Conservation (phyloP, 768 basidiomycete species). For the Rhodotorula graminis region DNA sequence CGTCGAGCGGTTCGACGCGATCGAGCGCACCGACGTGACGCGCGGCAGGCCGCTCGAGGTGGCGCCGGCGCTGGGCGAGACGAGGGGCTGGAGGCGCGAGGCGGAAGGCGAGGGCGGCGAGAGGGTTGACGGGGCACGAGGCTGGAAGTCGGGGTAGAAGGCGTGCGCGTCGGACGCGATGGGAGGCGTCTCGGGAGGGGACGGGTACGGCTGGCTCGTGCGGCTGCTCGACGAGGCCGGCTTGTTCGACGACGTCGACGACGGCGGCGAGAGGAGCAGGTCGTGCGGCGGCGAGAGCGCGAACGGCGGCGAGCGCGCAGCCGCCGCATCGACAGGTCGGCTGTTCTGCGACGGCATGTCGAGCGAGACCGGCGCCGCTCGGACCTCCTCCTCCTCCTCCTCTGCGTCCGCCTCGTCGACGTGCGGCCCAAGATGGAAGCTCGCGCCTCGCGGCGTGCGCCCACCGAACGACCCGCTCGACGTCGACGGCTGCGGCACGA, state of each 20-base stretch:
- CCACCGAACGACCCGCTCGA: neutral
- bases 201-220: slow-evolving; percentile 18
- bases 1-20: neutral
- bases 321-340: neutral
- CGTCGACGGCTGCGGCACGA: too few relatives aligned
- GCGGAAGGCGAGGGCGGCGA: neutral
- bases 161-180: neutral
- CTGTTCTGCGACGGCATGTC: too few relatives aligned
- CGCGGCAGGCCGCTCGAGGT: neutral
- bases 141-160: neutral
- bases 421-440: slow-evolving; percentile 14
- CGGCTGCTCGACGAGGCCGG: too few relatives aligned
- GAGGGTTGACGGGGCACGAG: neutral
- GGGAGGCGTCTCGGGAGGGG: slow-evolving; percentile 16
- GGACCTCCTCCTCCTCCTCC: neutral
- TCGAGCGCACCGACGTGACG: neutral
- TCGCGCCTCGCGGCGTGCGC: neutral
- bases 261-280: neutral
- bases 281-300: neutral
- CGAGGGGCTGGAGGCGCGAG: neutral
- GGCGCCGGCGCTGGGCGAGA: neutral
- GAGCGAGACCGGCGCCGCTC: too few relatives aligned
- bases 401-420: neutral
- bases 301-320: neutral
- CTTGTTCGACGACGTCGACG: too few relatives aligned